Percentiles rank a stretch among this genome's conserved stretches.
Conservation (phyloP, 805 yeast genomes). For the Saturnispora quitensis region DNA sequence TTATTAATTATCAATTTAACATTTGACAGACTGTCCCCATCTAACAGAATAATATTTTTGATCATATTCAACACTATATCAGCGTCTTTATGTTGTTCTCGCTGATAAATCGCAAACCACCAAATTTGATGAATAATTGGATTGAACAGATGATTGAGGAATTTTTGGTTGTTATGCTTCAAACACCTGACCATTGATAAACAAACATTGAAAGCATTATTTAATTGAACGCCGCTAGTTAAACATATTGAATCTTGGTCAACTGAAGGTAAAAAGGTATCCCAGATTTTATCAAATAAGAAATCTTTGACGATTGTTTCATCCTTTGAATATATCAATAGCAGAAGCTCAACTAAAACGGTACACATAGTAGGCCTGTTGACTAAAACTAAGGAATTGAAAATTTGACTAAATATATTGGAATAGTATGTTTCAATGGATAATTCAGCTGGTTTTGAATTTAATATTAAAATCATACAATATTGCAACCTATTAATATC, state of each 20-base stretch:
- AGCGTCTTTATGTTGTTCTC: constrained; percentile 23
- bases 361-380: constrained; percentile 54
- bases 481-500: constrained; percentile 57
- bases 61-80: constrained; percentile 32
- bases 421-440: constrained; percentile 42
- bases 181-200: constrained; percentile 43
- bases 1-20: constrained; percentile 14
- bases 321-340: constrained; percentile 43
- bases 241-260: constrained; percentile 24
- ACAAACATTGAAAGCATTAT: constrained; percentile 57
- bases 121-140: constrained; percentile 30
- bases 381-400: constrained; percentile 45
- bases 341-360: constrained; percentile 46
- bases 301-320: constrained; percentile 47
- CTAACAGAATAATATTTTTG: constrained; percentile 23
- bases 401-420: constrained; percentile 55
- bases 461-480: constrained; percentile 53
- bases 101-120: constrained; percentile 36
- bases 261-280: constrained; percentile 30
- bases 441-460: constrained; percentile 48
- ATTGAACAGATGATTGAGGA: constrained; percentile 27
- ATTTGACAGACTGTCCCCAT: constrained; percentile 6
- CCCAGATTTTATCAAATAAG: constrained; percentile 43
- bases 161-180: constrained; percentile 26
- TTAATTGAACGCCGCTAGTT: constrained; percentile 40